Evolutionary conservation across 2,329 filamentous ascomycete species (phyloP).

Genomic region (Sporothrix brasiliensis): DNA sequence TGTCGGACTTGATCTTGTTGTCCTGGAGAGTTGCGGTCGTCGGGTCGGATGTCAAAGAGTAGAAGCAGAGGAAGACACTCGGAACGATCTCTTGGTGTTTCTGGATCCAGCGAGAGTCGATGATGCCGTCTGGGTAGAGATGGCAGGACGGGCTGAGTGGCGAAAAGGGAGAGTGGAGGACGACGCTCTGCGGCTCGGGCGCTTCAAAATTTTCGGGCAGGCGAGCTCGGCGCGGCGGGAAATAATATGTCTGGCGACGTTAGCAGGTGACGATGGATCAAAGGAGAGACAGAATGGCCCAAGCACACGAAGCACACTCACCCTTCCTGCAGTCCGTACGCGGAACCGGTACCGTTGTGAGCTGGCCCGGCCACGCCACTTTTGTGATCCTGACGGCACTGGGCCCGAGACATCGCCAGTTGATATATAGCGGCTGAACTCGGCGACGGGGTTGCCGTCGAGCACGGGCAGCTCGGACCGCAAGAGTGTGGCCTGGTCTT

Average conservation of each 20-base stretch:
- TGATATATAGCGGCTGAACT: conserved; percentile 67
- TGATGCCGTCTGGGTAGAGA: conserved; percentile 86
- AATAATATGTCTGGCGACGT: conserved; percentile 53
- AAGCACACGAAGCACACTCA: conserved; percentile 58
- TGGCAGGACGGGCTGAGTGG: conserved; percentile 81
- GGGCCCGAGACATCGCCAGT: conserved; percentile 64
- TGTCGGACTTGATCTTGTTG: conserved; percentile 84
- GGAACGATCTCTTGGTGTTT: conserved; percentile 89
- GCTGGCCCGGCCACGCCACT: conserved; percentile 67
- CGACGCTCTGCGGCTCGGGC: conserved; percentile 49
- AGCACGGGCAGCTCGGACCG: conserved; percentile 71
- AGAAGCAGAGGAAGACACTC: conserved; percentile 79
- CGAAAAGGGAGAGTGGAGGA: conserved; percentile 89
- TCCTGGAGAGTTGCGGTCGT: conserved; percentile 78
- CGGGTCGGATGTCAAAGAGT: conserved; percentile 71
- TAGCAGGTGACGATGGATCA: neutral
- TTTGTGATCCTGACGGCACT: conserved; percentile 38
- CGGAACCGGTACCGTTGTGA: conserved; percentile 63
- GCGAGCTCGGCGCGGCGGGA: conserved; percentile 60
- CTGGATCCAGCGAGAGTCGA: conserved; percentile 78
- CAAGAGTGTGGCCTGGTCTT: conserved; percentile 63
- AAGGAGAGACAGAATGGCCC: too few relatives aligned
- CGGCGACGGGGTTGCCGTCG: conserved; percentile 64
- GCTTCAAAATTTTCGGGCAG: conserved; percentile 56
- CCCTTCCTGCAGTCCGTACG: conserved; percentile 76